phyloP scores from a whole-genome alignment of 2,329 filamentous ascomycete species.

The Cytospora mali region DNA sequence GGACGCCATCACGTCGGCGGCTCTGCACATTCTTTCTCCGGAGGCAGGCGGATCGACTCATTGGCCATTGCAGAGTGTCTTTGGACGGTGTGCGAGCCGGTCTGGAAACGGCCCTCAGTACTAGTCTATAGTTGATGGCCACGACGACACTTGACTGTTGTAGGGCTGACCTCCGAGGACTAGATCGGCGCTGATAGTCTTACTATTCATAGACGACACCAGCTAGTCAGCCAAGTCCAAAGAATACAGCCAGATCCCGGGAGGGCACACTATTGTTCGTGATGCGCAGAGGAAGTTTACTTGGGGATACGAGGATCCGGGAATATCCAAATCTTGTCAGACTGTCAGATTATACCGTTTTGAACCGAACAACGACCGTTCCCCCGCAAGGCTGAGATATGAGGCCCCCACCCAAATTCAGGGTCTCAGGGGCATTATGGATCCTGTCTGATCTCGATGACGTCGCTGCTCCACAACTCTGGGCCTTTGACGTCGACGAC shows the following conservation, averaged over 20 bases:
- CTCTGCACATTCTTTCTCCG: background rate
- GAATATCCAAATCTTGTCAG: background rate
- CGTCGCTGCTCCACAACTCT: background rate
- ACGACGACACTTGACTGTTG: background rate
- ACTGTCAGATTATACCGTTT: background rate
- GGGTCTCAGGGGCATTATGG: background rate
- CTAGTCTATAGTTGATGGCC: too few relatives aligned
- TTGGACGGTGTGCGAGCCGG: background rate
- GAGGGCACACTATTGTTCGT: background rate
- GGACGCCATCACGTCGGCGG: background rate
- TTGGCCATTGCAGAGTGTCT: background rate
- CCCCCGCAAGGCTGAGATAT: constrained; percentile 3
- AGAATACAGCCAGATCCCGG: background rate
- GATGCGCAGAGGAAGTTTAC: too few relatives aligned
- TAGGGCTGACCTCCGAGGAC: background rate
- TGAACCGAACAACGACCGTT: background rate
- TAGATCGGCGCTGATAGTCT: background rate
- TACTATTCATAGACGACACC: background rate
- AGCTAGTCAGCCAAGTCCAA: background rate
- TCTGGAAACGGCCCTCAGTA: background rate
- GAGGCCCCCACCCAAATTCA: background rate
- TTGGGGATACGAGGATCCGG: background rate
- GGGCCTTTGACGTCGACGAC: background rate
- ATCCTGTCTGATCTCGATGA: constrained; percentile 13
- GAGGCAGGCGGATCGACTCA: background rate